Evolutionary conservation across 2,329 filamentous ascomycete species (phyloP).

Genomic region (Fusarium caatingaense): DNA sequence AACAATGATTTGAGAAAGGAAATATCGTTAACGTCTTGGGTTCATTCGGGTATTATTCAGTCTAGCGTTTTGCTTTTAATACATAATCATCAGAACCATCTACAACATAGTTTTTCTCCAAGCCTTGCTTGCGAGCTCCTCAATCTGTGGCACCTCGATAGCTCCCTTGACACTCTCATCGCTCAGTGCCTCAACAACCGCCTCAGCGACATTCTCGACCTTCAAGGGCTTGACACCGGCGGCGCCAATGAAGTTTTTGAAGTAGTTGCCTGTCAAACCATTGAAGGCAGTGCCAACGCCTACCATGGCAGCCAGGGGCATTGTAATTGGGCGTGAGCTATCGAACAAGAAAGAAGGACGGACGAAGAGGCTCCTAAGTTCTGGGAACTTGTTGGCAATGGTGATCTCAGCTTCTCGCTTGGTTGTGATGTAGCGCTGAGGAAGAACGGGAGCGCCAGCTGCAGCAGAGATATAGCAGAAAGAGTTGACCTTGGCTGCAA

Average conservation of each 20-base stretch:
- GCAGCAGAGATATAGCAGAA: constrained; percentile 94
- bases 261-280: constrained; percentile 76
- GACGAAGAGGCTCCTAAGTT: constrained; percentile 83
- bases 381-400: constrained; percentile 77
- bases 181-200: constrained; percentile 86
- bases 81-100: constrained; percentile 40
- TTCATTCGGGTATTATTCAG: constrained; percentile 48
- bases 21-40: constrained; percentile 26
- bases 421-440: constrained; percentile 85
- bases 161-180: constrained; percentile 79
- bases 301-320: constrained; percentile 84
- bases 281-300: constrained; percentile 83
- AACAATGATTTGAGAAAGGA: constrained; percentile 80
- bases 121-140: constrained; percentile 80
- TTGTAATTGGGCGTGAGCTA: constrained; percentile 79
- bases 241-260: constrained; percentile 82
- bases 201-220: constrained; percentile 87
- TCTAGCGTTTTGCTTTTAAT: constrained; percentile 46
- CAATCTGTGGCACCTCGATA: constrained; percentile 82
- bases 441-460: constrained; percentile 85
- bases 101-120: constrained; percentile 94
- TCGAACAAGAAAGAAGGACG: constrained; percentile 93
- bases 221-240: constrained; percentile 88
- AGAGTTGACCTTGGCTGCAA: constrained; percentile 69
- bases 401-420: constrained; percentile 90